Conservation (phyloP, 1,284 basidiomycete genomes). For the Papiliotrema fonsecae region DNA sequence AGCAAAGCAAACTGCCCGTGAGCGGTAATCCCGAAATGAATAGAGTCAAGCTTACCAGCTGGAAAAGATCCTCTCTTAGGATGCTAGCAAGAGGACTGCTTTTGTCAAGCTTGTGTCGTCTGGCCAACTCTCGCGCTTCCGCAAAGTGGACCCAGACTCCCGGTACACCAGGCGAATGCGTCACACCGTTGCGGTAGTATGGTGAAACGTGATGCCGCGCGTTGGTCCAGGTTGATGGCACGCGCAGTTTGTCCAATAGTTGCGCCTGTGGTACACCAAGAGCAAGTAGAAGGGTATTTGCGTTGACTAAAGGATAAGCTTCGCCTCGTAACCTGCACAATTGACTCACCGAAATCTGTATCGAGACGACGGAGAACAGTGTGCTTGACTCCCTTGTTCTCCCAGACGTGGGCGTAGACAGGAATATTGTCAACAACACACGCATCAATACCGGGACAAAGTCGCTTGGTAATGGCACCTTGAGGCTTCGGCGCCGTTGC, state of each 20-base stretch:
- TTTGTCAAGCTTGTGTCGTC: conserved; percentile 18
- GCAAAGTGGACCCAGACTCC: conserved; percentile 37
- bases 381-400: conserved; percentile 18
- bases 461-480: conserved; percentile 16
- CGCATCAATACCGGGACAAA: conserved; percentile 38
- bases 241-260: conserved; percentile 25
- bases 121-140: conserved; percentile 31
- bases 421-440: conserved; percentile 44
- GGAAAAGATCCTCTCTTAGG: conserved; percentile 36
- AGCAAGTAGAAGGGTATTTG: conserved; percentile 33
- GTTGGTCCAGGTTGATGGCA: conserved; percentile 19
- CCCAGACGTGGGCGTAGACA: conserved; percentile 35
- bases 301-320: conserved; percentile 30
- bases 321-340: background rate
- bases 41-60: conserved; percentile 13
- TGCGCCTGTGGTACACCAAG: conserved; percentile 25
- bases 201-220: conserved; percentile 26
- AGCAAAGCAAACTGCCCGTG: conserved; percentile 26
- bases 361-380: conserved; percentile 37
- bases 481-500: background rate
- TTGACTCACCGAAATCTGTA: conserved; percentile 37
- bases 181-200: conserved; percentile 12
- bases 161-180: conserved; percentile 32
- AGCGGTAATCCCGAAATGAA: background rate
- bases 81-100: conserved; percentile 24